phyloP scores from a whole-genome alignment of 225 moss, liverwort and hornwort species.

The Rhytidiadelphus loreus region DNA sequence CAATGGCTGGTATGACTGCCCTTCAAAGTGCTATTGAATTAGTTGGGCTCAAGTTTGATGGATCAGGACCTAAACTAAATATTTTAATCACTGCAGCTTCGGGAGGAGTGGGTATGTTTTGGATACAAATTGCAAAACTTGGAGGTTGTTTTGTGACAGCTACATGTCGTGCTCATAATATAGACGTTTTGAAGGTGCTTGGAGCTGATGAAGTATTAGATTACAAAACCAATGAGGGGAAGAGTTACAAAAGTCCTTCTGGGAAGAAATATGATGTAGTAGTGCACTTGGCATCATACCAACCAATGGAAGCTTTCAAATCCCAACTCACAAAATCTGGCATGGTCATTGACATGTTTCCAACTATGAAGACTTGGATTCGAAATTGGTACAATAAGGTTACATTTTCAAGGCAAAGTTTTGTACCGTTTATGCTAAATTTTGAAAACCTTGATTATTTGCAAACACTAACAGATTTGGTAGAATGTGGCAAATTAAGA shows the following conservation, averaged over 20 bases:
- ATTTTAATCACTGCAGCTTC: background rate
- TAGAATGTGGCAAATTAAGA: rapidly evolving
- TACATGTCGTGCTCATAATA: background rate
- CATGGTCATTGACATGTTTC: background rate
- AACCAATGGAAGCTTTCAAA: background rate
- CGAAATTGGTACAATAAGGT: background rate
- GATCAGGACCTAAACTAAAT: background rate
- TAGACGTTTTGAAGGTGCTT: rapidly evolving
- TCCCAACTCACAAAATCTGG: background rate
- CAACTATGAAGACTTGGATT: background rate
- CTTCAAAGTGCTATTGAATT: background rate
- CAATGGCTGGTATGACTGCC: background rate
- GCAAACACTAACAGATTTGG: background rate
- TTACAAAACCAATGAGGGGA: background rate
- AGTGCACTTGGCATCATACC: background rate
- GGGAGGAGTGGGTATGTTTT: background rate
- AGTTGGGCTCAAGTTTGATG: background rate
- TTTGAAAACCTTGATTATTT: background rate
- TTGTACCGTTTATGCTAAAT: background rate
- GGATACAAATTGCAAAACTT: background rate
- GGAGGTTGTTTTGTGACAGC: background rate
- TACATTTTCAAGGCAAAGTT: background rate
- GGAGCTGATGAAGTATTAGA: background rate
- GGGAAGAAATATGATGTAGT: background rate
- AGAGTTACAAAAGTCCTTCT: background rate